phyloP scores from a whole-genome alignment of 2,329 filamentous ascomycete genomes.

The Lachnellula occidentalis region DNA sequence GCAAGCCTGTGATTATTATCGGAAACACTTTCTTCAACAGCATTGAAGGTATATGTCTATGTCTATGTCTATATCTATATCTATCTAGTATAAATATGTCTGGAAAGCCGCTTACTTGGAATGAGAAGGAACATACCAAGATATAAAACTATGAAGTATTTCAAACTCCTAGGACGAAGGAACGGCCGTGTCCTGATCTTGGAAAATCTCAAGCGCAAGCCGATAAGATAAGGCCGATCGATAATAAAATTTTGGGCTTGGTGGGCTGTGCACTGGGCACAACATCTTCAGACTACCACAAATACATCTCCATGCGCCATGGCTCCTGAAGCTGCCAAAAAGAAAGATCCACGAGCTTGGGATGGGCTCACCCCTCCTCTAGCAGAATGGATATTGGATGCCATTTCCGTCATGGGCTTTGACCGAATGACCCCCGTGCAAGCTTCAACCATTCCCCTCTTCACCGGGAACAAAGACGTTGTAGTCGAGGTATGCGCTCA shows the following conservation, averaged over 20 bases:
- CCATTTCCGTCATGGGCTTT: constrained; percentile 80
- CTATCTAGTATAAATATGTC: too few species aligned
- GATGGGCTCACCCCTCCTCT: constrained; percentile 63
- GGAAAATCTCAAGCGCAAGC: neutral
- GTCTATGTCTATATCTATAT: too few species aligned
- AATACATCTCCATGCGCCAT: constrained; percentile 12
- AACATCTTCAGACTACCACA: neutral
- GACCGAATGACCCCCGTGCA: constrained; percentile 90
- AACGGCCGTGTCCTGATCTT: neutral
- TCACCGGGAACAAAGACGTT: constrained; percentile 85
- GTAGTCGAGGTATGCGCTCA: constrained; percentile 64
- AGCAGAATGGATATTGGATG: constrained; percentile 81
- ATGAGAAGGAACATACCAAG: too few species aligned
- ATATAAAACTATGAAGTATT: neutral
- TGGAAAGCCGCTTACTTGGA: too few species aligned
- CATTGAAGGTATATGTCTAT: too few species aligned
- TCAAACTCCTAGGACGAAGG: neutral
- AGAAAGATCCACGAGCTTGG: constrained; percentile 54
- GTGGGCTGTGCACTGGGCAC: neutral
- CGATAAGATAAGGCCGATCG: neutral
- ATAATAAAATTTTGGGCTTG: neutral
- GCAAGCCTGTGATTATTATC: neutral
- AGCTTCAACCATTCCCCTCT: constrained; percentile 81
- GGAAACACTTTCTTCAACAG: too few species aligned
- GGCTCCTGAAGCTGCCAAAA: constrained; percentile 26